Conservation (phyloP, 805 yeast species). For the Sungouiozyma ichnusensis region DNA sequence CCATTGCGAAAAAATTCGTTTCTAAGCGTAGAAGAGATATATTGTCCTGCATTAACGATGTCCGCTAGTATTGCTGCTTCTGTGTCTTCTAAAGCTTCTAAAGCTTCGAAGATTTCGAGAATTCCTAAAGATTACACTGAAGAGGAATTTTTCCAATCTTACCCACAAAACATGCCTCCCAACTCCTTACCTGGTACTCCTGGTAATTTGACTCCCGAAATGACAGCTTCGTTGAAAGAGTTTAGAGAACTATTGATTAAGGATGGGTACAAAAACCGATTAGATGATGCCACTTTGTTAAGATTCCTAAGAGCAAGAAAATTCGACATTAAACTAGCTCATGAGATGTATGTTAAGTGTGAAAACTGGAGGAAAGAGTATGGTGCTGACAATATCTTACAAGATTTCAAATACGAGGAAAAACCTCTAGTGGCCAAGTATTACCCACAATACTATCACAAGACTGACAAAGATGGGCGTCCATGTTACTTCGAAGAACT, state of each 20-base stretch:
- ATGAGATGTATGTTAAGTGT: constrained; percentile 73
- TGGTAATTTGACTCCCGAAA: constrained; percentile 64
- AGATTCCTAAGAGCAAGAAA: constrained; percentile 93
- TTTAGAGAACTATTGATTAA: constrained; percentile 48
- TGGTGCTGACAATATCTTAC: constrained; percentile 77
- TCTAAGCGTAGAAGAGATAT: too few relatives aligned
- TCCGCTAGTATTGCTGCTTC: background rate
- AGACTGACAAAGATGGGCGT: constrained; percentile 93
- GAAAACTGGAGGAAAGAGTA: constrained; percentile 86
- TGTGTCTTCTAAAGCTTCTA: background rate
- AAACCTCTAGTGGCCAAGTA: constrained; percentile 78
- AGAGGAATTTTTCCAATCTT: constrained; percentile 38
- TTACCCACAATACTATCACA: constrained; percentile 96
- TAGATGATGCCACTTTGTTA: constrained; percentile 75
- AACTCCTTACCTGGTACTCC: constrained; percentile 67
- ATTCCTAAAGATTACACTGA: constrained; percentile 3
- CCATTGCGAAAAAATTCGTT: too few relatives aligned
- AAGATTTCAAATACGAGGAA: constrained; percentile 87
- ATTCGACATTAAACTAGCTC: constrained; percentile 73
- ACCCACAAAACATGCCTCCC: constrained; percentile 59
- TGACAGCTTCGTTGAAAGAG: constrained; percentile 46
- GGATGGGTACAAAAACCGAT: constrained; percentile 61
- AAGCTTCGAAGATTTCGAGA: background rate
- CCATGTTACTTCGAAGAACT: constrained; percentile 92
- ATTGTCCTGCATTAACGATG: too few relatives aligned